Percentiles rank a stretch among this genome's conserved stretches.
phyloP scores from a whole-genome alignment of 257 asterid genomes.

The Agastache rugosa region DNA sequence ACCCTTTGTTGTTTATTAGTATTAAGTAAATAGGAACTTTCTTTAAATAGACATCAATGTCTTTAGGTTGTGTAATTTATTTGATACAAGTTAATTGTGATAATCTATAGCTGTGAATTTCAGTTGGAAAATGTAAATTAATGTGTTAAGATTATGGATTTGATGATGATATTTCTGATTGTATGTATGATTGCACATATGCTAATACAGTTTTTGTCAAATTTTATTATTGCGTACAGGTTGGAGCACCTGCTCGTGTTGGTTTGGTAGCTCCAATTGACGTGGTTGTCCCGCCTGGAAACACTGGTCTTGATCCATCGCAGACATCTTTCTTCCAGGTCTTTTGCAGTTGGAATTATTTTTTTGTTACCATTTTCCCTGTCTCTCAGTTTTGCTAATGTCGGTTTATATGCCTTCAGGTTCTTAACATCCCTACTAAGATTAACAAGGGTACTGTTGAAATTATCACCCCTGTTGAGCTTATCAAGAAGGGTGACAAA shows the following conservation, averaged over 20 bases:
- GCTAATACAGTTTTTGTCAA: neutral
- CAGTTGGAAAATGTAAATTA: neutral
- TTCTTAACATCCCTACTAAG: constrained; percentile 94
- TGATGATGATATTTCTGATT: neutral
- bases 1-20: no score
- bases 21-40: no score
- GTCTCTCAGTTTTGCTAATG: neutral
- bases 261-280: constrained; percentile 95
- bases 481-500: constrained; percentile 95
- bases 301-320: constrained; percentile 98
- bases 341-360: neutral
- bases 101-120: neutral
- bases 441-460: constrained; percentile 99
- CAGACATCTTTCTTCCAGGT: constrained; percentile 99
- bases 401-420: constrained; percentile 41
- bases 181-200: neutral
- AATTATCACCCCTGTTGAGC: constrained; percentile 97
- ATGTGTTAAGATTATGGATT: neutral
- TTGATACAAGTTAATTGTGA: no score
- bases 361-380: no score
- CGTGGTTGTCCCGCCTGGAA: constrained; percentile 96
- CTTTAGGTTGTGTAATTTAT: no score
- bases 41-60: no score
- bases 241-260: constrained; percentile 99
- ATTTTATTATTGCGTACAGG: constrained; percentile 45